Base-by-base conservation (phyloP, 495 filamentous ascomycete species). In the Tuber brumale region DNA sequence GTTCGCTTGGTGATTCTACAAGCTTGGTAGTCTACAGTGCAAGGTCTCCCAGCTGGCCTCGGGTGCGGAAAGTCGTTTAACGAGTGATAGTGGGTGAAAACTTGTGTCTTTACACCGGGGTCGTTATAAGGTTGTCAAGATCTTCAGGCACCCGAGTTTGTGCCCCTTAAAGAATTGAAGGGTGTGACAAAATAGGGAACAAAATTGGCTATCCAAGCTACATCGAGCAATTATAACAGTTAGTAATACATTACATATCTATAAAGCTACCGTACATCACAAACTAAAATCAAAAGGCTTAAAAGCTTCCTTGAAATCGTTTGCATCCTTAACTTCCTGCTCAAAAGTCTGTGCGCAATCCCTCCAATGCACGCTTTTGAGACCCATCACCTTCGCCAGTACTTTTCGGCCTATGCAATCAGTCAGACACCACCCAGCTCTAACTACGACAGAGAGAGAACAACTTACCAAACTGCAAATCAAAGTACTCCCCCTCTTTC, bases 251-350 rank as follows among this genome's bases (percentile, higher is more conserved):
- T 31, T 35, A 35, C 57, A 66, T 7, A n/a, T n/a, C 12, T 35
- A 27, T 35, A 66, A 18, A 35, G 2, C 12, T 6, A 45, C 1
- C 12, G 2, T 45, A 35, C 27, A 66, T 72, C 48, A 81, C 51
- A 83, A 70, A 41, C 78, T 89, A 83, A 97, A 97, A 85, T 98
- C 93, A 88, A 91, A 97, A 70, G 88, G 86, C 84, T 92, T 90
- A 79, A 97, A 99, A n/a, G 90, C 92, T 75, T 87, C 86, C 83
- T 95, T 93, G 80, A 97, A 97, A 41, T 87, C 89, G 73, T 88
- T 87, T n/a, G 91, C 92, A 83, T 97, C 94, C 44, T 87, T 86
- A 70, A 86, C 88, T 85, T 99, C 95, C 80, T 97, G 93, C 37
- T 86, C 88, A 76, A 91, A 85, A 2, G 88, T 87, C 86, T 97